Conservation (phyloP, 1,284 basidiomycete genomes). For the Cryptococcus maquisensis region DNA sequence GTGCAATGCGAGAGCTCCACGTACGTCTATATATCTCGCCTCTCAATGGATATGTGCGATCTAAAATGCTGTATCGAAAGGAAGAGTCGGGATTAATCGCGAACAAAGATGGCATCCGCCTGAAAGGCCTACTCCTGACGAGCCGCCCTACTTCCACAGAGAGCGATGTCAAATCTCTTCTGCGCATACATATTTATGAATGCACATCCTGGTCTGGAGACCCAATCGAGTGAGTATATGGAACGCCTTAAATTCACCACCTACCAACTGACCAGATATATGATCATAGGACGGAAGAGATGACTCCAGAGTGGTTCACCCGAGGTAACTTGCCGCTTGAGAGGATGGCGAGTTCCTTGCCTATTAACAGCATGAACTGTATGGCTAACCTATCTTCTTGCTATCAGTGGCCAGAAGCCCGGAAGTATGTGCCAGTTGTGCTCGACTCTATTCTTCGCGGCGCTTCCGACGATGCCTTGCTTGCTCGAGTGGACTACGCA, state of each 20-base stretch:
- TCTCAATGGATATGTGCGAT: background rate
- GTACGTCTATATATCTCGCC: conserved; percentile 20
- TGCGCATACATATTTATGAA: conserved; percentile 18
- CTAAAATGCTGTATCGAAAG: conserved; percentile 45
- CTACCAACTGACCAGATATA: background rate
- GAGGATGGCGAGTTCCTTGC: conserved; percentile 19
- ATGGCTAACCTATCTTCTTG: background rate
- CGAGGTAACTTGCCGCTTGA: conserved; percentile 17
- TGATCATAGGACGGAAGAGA: conserved; percentile 31
- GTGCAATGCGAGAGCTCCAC: conserved; percentile 60
- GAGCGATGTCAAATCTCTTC: background rate
- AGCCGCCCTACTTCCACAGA: conserved; percentile 6
- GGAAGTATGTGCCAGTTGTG: conserved; percentile 19
- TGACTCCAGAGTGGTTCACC: conserved; percentile 31
- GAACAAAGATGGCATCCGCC: conserved; percentile 21
- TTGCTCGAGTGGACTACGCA: conserved; percentile 16
- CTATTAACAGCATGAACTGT: background rate
- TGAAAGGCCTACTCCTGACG: conserved; percentile 17
- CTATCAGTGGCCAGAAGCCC: conserved; percentile 35
- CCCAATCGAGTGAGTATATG: conserved; percentile 15
- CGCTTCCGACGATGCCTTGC: conserved; percentile 1
- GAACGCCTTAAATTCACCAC: no score
- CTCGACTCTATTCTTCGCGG: conserved; percentile 4
- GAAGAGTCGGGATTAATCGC: conserved; percentile 72
- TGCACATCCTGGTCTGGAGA: conserved; percentile 17